phyloP scores from a whole-genome alignment of 108 stramenopile genomes.

The Nitzschia sp. region DNA sequence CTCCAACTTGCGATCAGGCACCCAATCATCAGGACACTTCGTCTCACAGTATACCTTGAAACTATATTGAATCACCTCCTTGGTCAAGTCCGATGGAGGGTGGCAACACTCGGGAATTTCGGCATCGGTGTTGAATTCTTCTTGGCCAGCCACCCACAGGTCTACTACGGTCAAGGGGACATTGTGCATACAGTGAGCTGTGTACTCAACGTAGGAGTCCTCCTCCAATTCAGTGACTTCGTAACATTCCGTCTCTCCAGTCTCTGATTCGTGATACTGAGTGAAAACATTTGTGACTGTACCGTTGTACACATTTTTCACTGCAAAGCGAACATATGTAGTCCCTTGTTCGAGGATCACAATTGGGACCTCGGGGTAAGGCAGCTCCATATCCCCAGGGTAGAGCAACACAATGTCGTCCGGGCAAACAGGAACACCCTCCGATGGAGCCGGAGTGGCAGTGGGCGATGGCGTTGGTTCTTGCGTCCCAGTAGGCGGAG shows the following conservation, averaged over 20 bases:
- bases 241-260: too few relatives aligned
- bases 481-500: background rate
- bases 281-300: background rate
- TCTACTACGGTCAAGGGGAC: conserved; percentile 26
- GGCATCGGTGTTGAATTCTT: background rate
- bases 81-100: background rate
- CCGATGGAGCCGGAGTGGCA: background rate
- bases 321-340: conserved; percentile 6
- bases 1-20: background rate
- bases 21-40: conserved; percentile 14
- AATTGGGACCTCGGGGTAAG: conserved; percentile 12
- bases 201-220: conserved; percentile 1
- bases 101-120: conserved; percentile 31
- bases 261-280: too few relatives aligned
- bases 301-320: conserved; percentile 2
- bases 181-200: conserved; percentile 20
- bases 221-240: background rate
- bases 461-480: conserved; percentile 1
- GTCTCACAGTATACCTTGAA: conserved; percentile 25
- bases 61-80: conserved; percentile 8
- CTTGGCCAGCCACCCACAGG: conserved; percentile 12
- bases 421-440: background rate
- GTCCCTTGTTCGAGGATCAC: conserved; percentile 13
- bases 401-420: conserved; percentile 5
- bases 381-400: background rate